Conservation (phyloP, 2,329 filamentous ascomycete genomes). For the Colletotrichum australisinense region DNA sequence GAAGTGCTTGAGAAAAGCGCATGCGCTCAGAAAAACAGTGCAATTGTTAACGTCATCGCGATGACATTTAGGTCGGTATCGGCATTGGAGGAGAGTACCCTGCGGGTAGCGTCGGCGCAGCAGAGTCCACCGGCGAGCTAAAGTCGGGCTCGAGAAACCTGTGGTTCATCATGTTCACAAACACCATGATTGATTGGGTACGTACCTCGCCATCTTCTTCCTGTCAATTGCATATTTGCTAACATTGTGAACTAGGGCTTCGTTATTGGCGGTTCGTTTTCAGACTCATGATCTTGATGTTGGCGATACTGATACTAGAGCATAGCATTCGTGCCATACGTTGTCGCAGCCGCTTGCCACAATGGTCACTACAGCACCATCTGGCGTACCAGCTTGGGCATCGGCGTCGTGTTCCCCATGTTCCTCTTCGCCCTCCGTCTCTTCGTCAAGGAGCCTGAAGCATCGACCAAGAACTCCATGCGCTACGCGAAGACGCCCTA, state of each 20-base stretch:
- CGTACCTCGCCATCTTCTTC: conserved; percentile 23
- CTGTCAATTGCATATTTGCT: conserved; percentile 44
- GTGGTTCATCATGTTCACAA: conserved; percentile 93
- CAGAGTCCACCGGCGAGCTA: conserved; percentile 86
- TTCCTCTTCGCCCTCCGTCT: conserved; percentile 77
- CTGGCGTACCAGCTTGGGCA: conserved; percentile 84
- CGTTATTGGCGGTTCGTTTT: conserved; percentile 75
- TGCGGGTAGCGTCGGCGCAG: conserved; percentile 84
- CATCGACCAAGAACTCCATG: conserved; percentile 79
- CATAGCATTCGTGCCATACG: conserved; percentile 44
- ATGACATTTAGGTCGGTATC: conserved; percentile 17
- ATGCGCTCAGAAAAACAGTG: neutral
- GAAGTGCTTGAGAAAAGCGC: neutral
- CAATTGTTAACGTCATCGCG: conserved; percentile 10
- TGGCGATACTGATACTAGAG: neutral
- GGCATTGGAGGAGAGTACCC: conserved; percentile 73
- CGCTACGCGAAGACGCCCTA: conserved; percentile 68
- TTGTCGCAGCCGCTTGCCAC: conserved; percentile 66
- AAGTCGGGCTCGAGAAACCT: conserved; percentile 84
- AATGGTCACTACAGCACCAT: conserved; percentile 76
- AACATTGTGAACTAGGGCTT: conserved; percentile 64
- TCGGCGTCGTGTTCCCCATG: conserved; percentile 83
- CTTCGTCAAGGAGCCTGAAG: conserved; percentile 81
- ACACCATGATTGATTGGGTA: conserved; percentile 81
- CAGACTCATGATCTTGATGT: neutral